Percentiles rank a stretch among this genome's conserved stretches.
Conservation (phyloP, 345 rosid species). For the Linum usitatissimum region DNA sequence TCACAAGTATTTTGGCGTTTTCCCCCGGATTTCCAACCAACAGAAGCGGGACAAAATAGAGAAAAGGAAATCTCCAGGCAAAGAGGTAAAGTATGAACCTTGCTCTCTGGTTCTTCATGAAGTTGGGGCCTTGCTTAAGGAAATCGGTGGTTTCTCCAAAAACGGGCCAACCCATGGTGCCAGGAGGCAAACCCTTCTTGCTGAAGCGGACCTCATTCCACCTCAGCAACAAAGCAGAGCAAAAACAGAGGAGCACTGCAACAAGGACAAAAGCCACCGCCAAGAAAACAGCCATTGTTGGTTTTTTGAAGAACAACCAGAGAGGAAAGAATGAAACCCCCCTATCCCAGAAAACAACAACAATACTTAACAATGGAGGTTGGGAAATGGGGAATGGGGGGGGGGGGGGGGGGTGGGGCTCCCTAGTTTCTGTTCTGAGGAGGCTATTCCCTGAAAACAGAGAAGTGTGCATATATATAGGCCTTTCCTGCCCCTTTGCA, state of each 20-base stretch:
- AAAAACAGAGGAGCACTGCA: constrained; percentile 26
- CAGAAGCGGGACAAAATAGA: neutral
- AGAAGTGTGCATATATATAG: neutral
- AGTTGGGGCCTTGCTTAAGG: constrained; percentile 63
- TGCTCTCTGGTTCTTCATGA: constrained; percentile 61
- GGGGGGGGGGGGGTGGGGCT: neutral
- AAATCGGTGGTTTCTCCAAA: constrained; percentile 78
- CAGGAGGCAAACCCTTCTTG: constrained; percentile 63
- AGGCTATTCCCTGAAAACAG: neutral
- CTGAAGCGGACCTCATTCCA: constrained; percentile 61
- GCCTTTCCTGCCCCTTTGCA: neutral
- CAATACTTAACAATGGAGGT: neutral
- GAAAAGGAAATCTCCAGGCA: neutral
- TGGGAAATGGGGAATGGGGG: neutral
- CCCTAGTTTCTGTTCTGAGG: neutral
- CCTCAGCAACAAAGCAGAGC: constrained; percentile 49
- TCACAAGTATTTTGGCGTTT: neutral
- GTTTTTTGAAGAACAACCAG: neutral
- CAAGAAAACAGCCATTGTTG: constrained; percentile 52
- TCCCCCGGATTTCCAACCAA: neutral
- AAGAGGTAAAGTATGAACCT: constrained; percentile 27
- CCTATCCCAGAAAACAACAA: neutral
- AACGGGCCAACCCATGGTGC: constrained; percentile 92
- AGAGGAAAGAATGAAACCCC: neutral
- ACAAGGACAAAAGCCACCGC: constrained; percentile 18